Evolutionary conservation across 345 rosid genomes (phyloP).

Genomic region (Eucalyptus sp.): DNA sequence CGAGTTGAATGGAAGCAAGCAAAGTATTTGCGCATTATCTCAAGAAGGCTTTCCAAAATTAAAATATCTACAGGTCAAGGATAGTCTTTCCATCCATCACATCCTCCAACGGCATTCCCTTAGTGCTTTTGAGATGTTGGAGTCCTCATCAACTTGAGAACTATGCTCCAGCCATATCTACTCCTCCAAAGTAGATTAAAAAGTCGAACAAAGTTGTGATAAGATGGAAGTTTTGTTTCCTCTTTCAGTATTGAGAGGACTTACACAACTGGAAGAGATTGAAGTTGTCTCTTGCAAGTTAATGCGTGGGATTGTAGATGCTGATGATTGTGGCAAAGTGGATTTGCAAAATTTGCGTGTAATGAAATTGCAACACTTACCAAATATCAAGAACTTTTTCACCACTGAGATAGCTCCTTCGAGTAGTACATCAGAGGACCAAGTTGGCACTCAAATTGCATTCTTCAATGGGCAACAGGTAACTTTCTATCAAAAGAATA

Average conservation of each 20-base stretch:
- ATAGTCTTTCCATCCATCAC: fast-evolving
- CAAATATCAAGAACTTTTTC: neutral
- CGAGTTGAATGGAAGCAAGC: fast-evolving
- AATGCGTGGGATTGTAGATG: neutral
- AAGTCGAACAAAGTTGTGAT: fast-evolving
- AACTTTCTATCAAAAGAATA: neutral
- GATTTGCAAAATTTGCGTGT: fast-evolving
- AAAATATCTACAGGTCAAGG: fast-evolving
- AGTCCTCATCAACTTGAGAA: fast-evolving
- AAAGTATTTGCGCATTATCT: neutral
- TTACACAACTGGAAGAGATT: neutral
- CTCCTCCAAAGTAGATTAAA: neutral
- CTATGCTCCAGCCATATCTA: fast-evolving
- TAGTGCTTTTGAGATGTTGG: neutral
- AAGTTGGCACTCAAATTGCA: too few relatives aligned
- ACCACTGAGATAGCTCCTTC: fast-evolving
- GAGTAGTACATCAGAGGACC: fast-evolving
- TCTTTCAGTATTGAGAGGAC: fast-evolving
- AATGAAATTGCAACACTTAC: fast-evolving
- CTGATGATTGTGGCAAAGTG: neutral
- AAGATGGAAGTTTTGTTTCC: neutral
- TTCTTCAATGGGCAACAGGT: neutral
- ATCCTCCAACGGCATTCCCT: fast-evolving
- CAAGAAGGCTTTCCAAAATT: neutral
- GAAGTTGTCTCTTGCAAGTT: fast-evolving